A percentile compares a stretch with the other conserved stretches of the same genome.
These are phyloP conservation scores for Stemphylium beticola DNA, from an alignment of 2,329 filamentous ascomycete species.

Conservation along the genomic window DNA sequence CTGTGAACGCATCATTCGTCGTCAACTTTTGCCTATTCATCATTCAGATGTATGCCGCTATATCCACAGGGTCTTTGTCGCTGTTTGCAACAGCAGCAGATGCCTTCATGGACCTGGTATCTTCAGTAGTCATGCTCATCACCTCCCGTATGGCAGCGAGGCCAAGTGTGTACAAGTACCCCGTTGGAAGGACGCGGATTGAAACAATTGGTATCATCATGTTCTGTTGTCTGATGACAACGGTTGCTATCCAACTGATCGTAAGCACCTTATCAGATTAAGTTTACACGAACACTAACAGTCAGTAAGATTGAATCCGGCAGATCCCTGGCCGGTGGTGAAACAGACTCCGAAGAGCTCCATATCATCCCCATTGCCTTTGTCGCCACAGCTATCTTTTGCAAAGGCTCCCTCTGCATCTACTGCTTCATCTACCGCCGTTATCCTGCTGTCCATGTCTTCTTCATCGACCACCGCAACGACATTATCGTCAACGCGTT, in stretches of 20 bases:
- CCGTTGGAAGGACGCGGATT: constrained; percentile 66
- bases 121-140: constrained; percentile 67
- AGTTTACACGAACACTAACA: constrained; percentile 27
- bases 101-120: constrained; percentile 70
- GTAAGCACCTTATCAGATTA: constrained; percentile 47
- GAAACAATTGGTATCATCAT: constrained; percentile 71
- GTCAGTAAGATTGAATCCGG: constrained; percentile 59
- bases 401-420: constrained; percentile 60
- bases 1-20: constrained; percentile 47
- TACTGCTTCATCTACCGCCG: constrained; percentile 62
- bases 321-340: constrained; percentile 57
- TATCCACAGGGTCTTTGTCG: constrained; percentile 65
- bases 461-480: constrained; percentile 65
- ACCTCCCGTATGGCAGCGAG: constrained; percentile 65
- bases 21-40: constrained; percentile 59
- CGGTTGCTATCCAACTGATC: constrained; percentile 67
- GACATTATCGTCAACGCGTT: constrained; percentile 64
- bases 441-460: constrained; percentile 63
- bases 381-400: constrained; percentile 56
- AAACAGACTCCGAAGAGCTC: constrained; percentile 52
- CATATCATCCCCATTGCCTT: constrained; percentile 63
- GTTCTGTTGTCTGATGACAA: constrained; percentile 71
- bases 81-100: constrained; percentile 71
- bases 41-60: constrained; percentile 65
- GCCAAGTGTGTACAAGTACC: constrained; percentile 67